Evolutionary conservation across 345 rosid genomes (phyloP).

Genomic region (Gossypioides kirkii): DNA sequence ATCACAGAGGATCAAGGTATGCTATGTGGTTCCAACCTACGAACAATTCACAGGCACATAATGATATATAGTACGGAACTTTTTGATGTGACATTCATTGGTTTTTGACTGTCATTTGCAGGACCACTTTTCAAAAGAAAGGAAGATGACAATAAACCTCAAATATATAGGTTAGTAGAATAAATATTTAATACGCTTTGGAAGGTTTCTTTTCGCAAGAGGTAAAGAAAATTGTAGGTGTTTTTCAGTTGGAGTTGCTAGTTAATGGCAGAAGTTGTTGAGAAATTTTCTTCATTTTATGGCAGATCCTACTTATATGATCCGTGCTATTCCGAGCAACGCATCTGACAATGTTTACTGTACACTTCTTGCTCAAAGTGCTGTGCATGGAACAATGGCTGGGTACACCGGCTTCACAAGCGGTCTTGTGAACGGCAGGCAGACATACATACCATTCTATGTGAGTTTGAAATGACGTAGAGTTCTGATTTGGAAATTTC

Average conservation of each 20-base stretch:
- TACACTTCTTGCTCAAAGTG: conserved; percentile 90
- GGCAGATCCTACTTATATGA: conserved; percentile 89
- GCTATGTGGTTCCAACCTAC: not conserved
- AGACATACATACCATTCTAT: conserved; percentile 74
- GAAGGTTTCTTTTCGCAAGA: not conserved
- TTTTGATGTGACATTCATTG: not conserved
- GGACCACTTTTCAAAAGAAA: conserved; percentile 57
- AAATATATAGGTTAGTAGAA: conserved; percentile 63
- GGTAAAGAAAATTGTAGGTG: not conserved
- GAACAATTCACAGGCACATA: not conserved
- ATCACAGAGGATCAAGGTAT: conserved; percentile 64
- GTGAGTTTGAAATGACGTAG: conserved; percentile 37
- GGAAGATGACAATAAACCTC: conserved; percentile 59
- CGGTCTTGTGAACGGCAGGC: conserved; percentile 83
- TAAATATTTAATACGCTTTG: not conserved
- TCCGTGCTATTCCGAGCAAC: conserved; percentile 79
- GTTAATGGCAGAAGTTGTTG: not conserved
- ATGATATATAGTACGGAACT: not conserved
- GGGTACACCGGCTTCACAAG: conserved; percentile 82
- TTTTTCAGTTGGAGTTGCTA: not conserved
- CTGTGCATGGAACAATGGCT: conserved; percentile 89
- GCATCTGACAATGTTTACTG: conserved; percentile 92
- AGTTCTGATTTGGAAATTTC: not conserved
- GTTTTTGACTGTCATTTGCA: conserved; percentile 15
- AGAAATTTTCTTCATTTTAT: not conserved